Evolutionary conservation across 2,329 filamentous ascomycete genomes (phyloP).

Genomic region (Scedosporium apiospermum): DNA sequence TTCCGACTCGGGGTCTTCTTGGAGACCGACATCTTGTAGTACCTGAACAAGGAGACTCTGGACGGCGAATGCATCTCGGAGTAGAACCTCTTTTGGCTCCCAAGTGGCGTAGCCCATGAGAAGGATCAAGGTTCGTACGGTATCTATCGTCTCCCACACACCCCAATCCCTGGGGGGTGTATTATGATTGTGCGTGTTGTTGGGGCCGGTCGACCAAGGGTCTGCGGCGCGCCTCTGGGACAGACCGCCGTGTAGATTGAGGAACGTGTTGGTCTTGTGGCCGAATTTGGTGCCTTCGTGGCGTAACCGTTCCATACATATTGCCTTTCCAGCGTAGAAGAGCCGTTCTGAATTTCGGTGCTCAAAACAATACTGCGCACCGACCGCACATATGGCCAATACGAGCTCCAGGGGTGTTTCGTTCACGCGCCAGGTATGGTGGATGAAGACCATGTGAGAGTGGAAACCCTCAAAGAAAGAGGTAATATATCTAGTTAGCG

Average conservation of each 20-base stretch:
- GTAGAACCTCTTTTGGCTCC: constrained; percentile 21
- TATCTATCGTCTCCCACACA: constrained; percentile 21
- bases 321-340: constrained; percentile 21
- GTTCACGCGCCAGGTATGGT: constrained; percentile 22
- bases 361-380: constrained; percentile 29
- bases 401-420: constrained; percentile 23
- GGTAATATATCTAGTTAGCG: constrained; percentile 24
- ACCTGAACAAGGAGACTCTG: constrained; percentile 23
- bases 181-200: neutral
- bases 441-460: constrained; percentile 27
- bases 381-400: constrained; percentile 21
- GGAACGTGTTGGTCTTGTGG: constrained; percentile 15
- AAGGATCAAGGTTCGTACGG: constrained; percentile 21
- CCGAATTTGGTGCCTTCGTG: constrained; percentile 16
- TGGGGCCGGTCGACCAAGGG: neutral
- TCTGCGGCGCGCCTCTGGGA: neutral
- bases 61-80: constrained; percentile 24
- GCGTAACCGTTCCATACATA: constrained; percentile 20
- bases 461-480: constrained; percentile 28
- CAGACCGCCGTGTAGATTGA: constrained; percentile 10
- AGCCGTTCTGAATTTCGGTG: constrained; percentile 22
- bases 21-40: constrained; percentile 22
- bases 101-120: constrained; percentile 29
- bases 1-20: constrained; percentile 15
- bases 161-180: constrained; percentile 8